These are phyloP conservation scores for Volutella citrinella DNA, from an alignment of 2,329 filamentous ascomycete species.

Conservation along the genomic window DNA sequence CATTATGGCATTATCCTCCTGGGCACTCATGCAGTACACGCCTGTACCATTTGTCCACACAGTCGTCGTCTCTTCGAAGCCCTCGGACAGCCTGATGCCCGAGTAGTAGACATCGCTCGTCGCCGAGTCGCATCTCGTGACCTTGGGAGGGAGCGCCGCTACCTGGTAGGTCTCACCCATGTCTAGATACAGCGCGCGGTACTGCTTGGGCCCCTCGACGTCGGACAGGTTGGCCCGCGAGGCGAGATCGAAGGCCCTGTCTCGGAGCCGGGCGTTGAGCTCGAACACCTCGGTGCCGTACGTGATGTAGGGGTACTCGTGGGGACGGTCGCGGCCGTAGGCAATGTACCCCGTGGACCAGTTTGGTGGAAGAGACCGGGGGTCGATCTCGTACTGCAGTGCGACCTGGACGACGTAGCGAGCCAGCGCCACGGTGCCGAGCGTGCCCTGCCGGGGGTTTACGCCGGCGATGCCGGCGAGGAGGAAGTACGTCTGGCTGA, in stretches of 20 bases:
- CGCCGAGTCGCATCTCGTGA: slow-evolving; percentile 64
- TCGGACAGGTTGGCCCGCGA: slow-evolving; percentile 51
- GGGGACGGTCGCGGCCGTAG: slow-evolving; percentile 53
- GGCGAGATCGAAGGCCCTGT: slow-evolving; percentile 50
- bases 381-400: slow-evolving; percentile 72
- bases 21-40: slow-evolving; percentile 67
- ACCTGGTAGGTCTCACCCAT: slow-evolving; percentile 37
- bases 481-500: slow-evolving; percentile 67
- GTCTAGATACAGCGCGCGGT: slow-evolving; percentile 51
- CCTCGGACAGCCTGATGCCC: slow-evolving; percentile 56
- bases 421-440: slow-evolving; percentile 64
- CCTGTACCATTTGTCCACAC: slow-evolving; percentile 67
- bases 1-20: slow-evolving; percentile 70
- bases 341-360: slow-evolving; percentile 68
- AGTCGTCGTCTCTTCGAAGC: slow-evolving; percentile 62
- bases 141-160: slow-evolving; percentile 46
- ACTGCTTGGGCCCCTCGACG: slow-evolving; percentile 43
- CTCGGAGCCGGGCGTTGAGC: slow-evolving; percentile 56
- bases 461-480: slow-evolving; percentile 72
- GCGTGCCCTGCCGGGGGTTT: slow-evolving; percentile 64
- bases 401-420: slow-evolving; percentile 71
- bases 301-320: slow-evolving; percentile 54
- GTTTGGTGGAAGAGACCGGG: slow-evolving; percentile 62
- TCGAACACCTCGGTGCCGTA: slow-evolving; percentile 73
- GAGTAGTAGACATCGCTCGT: slow-evolving; percentile 73